These are phyloP conservation scores for Vinca minor DNA, from an alignment of 257 asterid genomes.

Conservation along the genomic window DNA sequence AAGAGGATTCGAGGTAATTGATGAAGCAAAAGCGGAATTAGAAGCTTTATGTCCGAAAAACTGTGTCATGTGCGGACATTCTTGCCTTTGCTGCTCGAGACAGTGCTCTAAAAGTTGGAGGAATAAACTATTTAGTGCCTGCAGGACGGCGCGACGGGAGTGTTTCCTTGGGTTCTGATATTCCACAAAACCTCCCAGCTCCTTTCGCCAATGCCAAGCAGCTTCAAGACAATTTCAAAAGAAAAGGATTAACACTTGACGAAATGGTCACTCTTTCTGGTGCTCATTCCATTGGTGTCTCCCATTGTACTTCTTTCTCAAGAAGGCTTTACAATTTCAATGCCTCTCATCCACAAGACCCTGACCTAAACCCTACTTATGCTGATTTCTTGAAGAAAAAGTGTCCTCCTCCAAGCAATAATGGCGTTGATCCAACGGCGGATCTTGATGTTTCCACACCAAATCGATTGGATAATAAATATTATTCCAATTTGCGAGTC, in stretches of 20 bases:
- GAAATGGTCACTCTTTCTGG: conserved; percentile 70
- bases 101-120: conserved; percentile 34
- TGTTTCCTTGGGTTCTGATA: conserved; percentile 30
- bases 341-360: conserved; percentile 21
- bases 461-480: conserved; percentile 32
- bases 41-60: conserved; percentile 39
- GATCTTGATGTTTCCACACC: conserved; percentile 31
- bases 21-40: conserved; percentile 43
- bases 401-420: conserved; percentile 35
- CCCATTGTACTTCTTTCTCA: conserved; percentile 34
- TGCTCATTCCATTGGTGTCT: conserved; percentile 45
- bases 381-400: conserved; percentile 26
- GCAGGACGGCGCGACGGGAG: conserved; percentile 58
- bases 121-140: conserved; percentile 35
- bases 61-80: conserved; percentile 56
- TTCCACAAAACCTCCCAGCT: conserved; percentile 33
- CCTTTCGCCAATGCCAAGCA: conserved; percentile 38
- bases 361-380: conserved; percentile 24
- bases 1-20: conserved; percentile 52
- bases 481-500: conserved; percentile 29
- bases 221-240: conserved; percentile 32
- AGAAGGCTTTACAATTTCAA: conserved; percentile 37
- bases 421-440: conserved; percentile 21
- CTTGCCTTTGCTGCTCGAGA: conserved; percentile 61
- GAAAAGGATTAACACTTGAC: conserved; percentile 48